Evolutionary conservation across 2,329 filamentous ascomycete genomes (phyloP), one percentile per base, ranked within the genome.

Genomic region (Sporothrix pseudoabietina): DNA sequence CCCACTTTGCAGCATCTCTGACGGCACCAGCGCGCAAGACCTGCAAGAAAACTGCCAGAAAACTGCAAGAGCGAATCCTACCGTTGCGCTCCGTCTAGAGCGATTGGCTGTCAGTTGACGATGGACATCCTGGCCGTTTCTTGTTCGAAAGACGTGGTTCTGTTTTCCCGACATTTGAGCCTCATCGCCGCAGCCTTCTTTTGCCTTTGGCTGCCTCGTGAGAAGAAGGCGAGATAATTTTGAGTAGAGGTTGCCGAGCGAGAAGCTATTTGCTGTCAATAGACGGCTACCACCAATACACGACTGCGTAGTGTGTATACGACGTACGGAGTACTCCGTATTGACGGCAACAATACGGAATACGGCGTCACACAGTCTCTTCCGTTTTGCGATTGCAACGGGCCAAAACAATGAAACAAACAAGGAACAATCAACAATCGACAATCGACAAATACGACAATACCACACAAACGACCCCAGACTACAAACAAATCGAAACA

Each of bases 401-500:
- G 59, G 35, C 35, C 32, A 26, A 41, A 19, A 66, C 61, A 66
- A 66, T 44, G 61, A 66, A 66, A 66, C 59, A 65, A 65, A 22
- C n/a, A 26, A 57, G 5, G 8, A 35, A 35, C 35, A 35, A 35
- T 35, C 8, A 8, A 14, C 10, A 39, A 49, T 14, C 32, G 59
- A 14, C 10, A 39, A 49, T 14, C 32, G 59, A 44, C 19, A 65
- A 35, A 26, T 65, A 44, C 59, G 35, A 44, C 63, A 26, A 47
- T 44, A 66, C 26, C 3, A 68, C 44, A 7, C 44, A 35, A 30
- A n/a, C 16, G 26, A 7, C 41, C 3, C 30, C 30, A 16, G 19
- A 19, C 14, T 30, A 5, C 41, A 49, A 49, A 55, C 66, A 39
- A 69, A 69, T 30, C 47, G 49, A 69, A 69, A 69, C 68, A 70